Percentiles rank a stretch among this genome's conserved stretches.
Conservation (phyloP, 2,329 filamentous ascomycete genomes). For the Phyllosticta capitalensis region DNA sequence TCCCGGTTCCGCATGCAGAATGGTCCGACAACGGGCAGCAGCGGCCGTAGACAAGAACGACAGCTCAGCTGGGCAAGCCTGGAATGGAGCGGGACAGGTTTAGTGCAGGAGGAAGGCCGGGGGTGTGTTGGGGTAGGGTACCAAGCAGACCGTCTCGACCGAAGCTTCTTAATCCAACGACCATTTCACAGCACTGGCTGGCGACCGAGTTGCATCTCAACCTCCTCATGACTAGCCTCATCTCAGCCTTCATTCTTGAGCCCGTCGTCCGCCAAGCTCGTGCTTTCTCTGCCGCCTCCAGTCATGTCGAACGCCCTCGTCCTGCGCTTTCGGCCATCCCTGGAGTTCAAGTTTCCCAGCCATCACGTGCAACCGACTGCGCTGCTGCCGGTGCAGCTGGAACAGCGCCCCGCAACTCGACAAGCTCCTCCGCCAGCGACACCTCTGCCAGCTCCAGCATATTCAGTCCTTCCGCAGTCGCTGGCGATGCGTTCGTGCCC, state of each 20-base stretch:
- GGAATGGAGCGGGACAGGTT: not conserved
- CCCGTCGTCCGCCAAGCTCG: conserved; percentile 31
- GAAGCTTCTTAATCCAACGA: not conserved
- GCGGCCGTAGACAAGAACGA: not conserved
- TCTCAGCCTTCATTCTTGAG: conserved; percentile 32
- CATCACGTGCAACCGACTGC: conserved; percentile 15
- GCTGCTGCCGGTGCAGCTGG: not conserved
- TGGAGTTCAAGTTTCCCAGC: conserved; percentile 4
- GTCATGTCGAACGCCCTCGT: conserved; percentile 7
- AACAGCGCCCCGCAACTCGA: not conserved
- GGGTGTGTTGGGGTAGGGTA: not conserved
- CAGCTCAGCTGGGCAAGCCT: not conserved
- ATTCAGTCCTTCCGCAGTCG: not conserved
- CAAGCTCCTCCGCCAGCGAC: not conserved
- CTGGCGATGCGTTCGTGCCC: not conserved
- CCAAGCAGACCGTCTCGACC: not conserved
- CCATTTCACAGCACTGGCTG: not conserved
- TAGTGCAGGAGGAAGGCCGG: not conserved
- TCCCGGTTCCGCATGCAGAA: not conserved
- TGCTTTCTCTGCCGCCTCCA: conserved; percentile 23
- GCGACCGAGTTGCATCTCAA: not conserved
- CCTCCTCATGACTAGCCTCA: conserved; percentile 26
- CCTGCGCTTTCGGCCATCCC: conserved; percentile 1
- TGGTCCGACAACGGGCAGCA: not conserved
- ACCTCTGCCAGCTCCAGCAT: not conserved